phyloP scores from a whole-genome alignment of 805 yeast species.

The Saccharomycopsis babjevae region DNA sequence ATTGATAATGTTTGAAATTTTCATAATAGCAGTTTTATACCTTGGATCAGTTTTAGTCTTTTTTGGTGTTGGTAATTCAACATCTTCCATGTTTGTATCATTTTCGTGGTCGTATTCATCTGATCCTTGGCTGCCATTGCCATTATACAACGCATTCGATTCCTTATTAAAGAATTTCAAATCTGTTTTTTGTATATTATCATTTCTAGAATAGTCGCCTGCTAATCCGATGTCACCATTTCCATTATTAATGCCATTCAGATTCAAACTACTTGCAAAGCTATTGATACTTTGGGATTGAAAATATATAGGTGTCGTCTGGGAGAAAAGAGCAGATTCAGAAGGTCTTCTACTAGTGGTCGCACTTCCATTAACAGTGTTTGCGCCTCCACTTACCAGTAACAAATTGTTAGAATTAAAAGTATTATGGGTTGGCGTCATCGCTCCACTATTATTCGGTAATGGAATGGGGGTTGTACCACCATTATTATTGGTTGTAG shows the following conservation, averaged over 20 bases:
- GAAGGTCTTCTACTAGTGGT: constrained; percentile 1
- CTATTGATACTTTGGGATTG: constrained; percentile 1
- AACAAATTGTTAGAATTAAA: neutral
- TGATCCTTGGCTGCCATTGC: constrained; percentile 15
- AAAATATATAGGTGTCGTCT: neutral
- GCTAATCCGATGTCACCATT: neutral
- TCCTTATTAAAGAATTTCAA: neutral
- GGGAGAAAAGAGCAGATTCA: neutral
- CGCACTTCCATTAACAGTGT: neutral
- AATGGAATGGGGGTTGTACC: neutral
- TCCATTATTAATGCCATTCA: constrained; percentile 1
- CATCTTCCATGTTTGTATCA: constrained; percentile 5
- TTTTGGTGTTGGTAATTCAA: constrained; percentile 9
- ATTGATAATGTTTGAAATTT: constrained; percentile 17
- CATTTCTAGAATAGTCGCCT: constrained; percentile 1
- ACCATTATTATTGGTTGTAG: neutral
- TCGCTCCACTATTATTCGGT: neutral
- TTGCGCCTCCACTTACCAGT: neutral
- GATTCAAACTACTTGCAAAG: neutral
- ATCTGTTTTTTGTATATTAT: neutral
- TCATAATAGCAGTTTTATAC: constrained; percentile 17
- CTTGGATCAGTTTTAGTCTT: constrained; percentile 16
- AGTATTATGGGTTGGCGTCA: neutral
- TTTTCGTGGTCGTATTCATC: constrained; percentile 15
- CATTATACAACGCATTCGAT: constrained; percentile 1